phyloP scores from a whole-genome alignment of 352 stramenopile genomes.

The Phytopythium ostracodes region DNA sequence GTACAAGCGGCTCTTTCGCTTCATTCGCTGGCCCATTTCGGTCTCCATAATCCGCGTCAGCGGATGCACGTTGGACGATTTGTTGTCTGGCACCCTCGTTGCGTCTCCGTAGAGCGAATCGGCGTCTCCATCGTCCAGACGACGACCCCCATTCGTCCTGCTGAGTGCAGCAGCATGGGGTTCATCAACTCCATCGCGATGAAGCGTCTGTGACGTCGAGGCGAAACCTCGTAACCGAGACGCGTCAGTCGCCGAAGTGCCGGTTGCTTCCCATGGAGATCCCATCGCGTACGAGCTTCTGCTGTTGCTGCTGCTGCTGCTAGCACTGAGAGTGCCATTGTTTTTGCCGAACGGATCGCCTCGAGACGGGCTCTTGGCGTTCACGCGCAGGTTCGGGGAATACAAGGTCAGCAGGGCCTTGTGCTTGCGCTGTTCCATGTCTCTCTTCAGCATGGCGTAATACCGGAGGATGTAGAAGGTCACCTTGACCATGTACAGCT shows the following conservation, averaged over 20 bases:
- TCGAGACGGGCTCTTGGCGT: not conserved
- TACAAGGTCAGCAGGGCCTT: conserved; percentile 29
- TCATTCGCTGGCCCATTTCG: conserved; percentile 42
- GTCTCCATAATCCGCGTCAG: conserved; percentile 65
- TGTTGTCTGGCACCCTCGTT: not conserved
- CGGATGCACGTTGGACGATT: conserved; percentile 6
- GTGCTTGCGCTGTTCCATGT: conserved; percentile 36
- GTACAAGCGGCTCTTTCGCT: conserved; percentile 57
- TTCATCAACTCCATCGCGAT: not conserved
- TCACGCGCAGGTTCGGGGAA: conserved; percentile 3
- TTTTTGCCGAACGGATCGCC: not conserved
- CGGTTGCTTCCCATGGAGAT: not conserved
- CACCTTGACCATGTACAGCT: conserved; percentile 52
- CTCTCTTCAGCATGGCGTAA: conserved; percentile 48
- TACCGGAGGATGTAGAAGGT: conserved; percentile 59
- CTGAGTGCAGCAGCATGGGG: not conserved
- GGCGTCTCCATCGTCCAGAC: not conserved
- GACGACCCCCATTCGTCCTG: not conserved
- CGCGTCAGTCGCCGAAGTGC: not conserved
- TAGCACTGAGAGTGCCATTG: too few relatives aligned
- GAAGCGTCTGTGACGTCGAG: not conserved
- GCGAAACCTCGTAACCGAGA: not conserved
- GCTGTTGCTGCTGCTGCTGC: not conserved
- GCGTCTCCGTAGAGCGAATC: not conserved
- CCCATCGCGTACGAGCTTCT: not conserved